Evolutionary conservation across 371 early-diverging fungal species (phyloP).

Genomic region (Basidiobolus heterosporus): DNA sequence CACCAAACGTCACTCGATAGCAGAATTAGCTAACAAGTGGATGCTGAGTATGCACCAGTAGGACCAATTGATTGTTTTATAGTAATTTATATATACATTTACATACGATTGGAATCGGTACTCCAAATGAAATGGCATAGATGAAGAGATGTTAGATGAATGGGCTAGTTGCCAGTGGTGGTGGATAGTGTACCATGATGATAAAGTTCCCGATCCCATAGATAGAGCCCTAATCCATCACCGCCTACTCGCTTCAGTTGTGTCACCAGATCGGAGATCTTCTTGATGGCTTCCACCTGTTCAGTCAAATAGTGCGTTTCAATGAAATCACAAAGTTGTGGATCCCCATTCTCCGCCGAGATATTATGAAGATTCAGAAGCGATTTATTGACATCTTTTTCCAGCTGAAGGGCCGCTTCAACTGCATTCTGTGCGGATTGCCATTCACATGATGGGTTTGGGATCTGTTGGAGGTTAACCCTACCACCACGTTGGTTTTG

Average conservation of each 20-base stretch:
- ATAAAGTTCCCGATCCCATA: constrained; percentile 5
- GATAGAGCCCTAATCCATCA: constrained; percentile 21
- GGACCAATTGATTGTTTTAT: too few relatives aligned
- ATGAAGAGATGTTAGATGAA: too few relatives aligned
- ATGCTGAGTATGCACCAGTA: too few relatives aligned
- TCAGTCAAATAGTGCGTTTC: constrained; percentile 41
- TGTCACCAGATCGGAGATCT: constrained; percentile 40
- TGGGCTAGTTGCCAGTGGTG: too few relatives aligned
- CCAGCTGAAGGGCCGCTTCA: constrained; percentile 45
- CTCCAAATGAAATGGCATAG: too few relatives aligned
- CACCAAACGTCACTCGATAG: too few relatives aligned
- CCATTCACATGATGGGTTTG: constrained; percentile 31
- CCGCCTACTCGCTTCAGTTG: constrained; percentile 42
- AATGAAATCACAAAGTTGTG: constrained; percentile 33
- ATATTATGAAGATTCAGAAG: constrained; percentile 30
- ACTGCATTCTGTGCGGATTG: constrained; percentile 43
- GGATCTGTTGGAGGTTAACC: constrained; percentile 19
- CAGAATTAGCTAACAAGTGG: too few relatives aligned
- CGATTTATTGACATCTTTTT: constrained; percentile 45
- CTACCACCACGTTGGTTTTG: constrained; percentile 40
- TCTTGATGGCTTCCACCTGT: constrained; percentile 51
- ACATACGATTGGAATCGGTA: too few relatives aligned
- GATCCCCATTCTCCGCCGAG: constrained; percentile 26
- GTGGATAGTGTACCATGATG: too few relatives aligned
- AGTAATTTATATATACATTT: too few relatives aligned